Conservation (phyloP, 352 stramenopile species). For the Globisporangium spiculum region DNA sequence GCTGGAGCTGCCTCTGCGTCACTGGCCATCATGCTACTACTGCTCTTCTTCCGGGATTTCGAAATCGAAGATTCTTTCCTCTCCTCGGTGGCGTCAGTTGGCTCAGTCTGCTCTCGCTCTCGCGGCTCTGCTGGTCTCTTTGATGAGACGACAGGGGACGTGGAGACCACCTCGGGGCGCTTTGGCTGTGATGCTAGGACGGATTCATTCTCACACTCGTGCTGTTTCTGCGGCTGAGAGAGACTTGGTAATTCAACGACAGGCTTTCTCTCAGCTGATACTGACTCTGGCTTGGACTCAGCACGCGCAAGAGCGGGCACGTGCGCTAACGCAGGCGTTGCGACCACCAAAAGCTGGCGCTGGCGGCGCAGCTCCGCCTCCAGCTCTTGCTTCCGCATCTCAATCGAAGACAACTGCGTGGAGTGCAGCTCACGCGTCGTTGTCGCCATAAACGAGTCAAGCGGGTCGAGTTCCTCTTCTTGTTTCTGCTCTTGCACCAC, state of each 20-base stretch:
- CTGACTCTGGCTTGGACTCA: background rate
- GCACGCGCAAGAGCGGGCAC: background rate
- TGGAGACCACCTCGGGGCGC: background rate
- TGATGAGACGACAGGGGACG: background rate
- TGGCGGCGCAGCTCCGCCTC: slow-evolving; percentile 44
- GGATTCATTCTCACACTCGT: background rate
- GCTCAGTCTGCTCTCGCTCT: background rate
- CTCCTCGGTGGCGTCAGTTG: background rate
- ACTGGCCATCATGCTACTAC: no score
- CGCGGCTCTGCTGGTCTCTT: background rate
- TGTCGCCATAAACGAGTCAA: slow-evolving; percentile 68
- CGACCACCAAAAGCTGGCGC: slow-evolving; percentile 45
- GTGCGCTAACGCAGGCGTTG: slow-evolving; percentile 44
- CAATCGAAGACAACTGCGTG: slow-evolving; percentile 29
- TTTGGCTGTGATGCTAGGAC: background rate
- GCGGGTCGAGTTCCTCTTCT: slow-evolving; percentile 36
- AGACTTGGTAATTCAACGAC: background rate
- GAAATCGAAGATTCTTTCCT: background rate
- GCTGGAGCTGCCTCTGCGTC: background rate
- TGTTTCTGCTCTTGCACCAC: slow-evolving; percentile 20
- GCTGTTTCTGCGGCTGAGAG: background rate
- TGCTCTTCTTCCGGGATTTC: background rate
- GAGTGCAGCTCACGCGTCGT: slow-evolving; percentile 49
- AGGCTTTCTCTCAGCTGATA: background rate
- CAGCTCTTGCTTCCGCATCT: slow-evolving; percentile 24